Base-by-base conservation (phyloP, 1,139 yeast genomes). In the Suhomyces bribrorum region DNA sequence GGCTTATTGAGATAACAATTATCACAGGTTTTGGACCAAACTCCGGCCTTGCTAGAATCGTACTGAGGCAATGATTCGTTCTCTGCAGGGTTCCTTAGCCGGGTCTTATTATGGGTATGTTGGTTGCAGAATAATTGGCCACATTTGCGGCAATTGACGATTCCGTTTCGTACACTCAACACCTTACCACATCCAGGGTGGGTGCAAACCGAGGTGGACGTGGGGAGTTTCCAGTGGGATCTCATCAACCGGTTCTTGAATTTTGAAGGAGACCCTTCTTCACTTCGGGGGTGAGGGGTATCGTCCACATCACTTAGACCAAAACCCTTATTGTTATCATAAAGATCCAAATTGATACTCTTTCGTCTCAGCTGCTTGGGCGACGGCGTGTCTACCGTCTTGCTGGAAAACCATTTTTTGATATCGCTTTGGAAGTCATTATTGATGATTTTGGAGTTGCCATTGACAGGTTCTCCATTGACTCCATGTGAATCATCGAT, bases 21-120 rank as follows among this genome's bases (percentile, higher is more conserved):
- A 29, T 71, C 64, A 57, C 97, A 89, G 44, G 87, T 83, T 32
- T 83, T 66, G 35, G 81, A 69, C 92, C 92, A 84, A 5, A 68
- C 61, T 0, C 95, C 95, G 18, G 57, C 48, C 3, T 43, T 51
- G 0, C 47, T 35, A 12, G 61, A 41, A 34, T 62, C 66, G 48
- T 65, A 70, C 14, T 52, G 54, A 1, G 73, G 72, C 3, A 43
- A 7, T 6, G 17, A 11, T 73, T 48, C 75, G 6, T n/a, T 11
- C 22, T 17, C 40, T 2, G 25, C 28, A 0, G 40, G 37, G 79
- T 87, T 43, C 55, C 57, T 26, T 47, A 60, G 50, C 69, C 70
- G 37, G 67, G 69, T 62, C 67, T 77, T 70, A 53, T 69, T 79
- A 36, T 67, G 61, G 3, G 88, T 73, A 63, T 89, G 96, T 18